Evolutionary conservation across 2,329 filamentous ascomycete species (phyloP).

Genomic region (Moelleriella libera): DNA sequence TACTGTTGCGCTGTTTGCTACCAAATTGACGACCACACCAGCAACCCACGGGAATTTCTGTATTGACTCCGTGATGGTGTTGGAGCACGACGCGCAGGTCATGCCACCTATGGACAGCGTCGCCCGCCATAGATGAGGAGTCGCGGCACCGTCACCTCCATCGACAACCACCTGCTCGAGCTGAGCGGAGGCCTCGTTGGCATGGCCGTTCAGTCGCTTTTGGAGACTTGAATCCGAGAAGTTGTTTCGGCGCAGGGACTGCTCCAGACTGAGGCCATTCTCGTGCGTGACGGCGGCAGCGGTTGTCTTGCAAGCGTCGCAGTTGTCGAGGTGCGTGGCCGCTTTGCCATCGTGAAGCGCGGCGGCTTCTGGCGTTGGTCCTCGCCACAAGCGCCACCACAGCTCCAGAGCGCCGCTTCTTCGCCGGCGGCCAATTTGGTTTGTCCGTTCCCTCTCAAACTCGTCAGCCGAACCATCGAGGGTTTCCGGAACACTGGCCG

Average conservation of each 20-base stretch:
- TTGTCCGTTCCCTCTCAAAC: conserved; percentile 8
- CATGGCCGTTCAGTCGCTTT: conserved; percentile 1
- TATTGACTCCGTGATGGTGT: conserved; percentile 46
- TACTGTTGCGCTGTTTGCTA: conserved; percentile 52
- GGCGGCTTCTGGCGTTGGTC: conserved; percentile 5
- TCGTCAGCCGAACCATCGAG: conserved; percentile 9
- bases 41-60: conserved; percentile 41
- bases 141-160: conserved; percentile 3
- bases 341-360: conserved; percentile 10
- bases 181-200: conserved; percentile 4
- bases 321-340: conserved; percentile 22
- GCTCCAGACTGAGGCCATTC: conserved; percentile 2
- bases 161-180: conserved; percentile 12
- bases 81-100: conserved; percentile 58
- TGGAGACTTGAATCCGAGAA: conserved; percentile 3
- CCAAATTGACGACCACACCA: conserved; percentile 46
- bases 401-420: conserved; percentile 11
- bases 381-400: conserved; percentile 18
- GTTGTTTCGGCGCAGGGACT: conserved; percentile 1
- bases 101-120: conserved; percentile 54
- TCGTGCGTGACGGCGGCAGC: conserved; percentile 5
- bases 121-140: conserved; percentile 26
- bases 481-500: conserved; percentile 16
- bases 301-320: conserved; percentile 18
- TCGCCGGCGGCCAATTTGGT: conserved; percentile 9